These are phyloP conservation scores for Symbiodinium natans DNA, from an alignment of 73 alveolate species.

Conservation along the genomic window DNA sequence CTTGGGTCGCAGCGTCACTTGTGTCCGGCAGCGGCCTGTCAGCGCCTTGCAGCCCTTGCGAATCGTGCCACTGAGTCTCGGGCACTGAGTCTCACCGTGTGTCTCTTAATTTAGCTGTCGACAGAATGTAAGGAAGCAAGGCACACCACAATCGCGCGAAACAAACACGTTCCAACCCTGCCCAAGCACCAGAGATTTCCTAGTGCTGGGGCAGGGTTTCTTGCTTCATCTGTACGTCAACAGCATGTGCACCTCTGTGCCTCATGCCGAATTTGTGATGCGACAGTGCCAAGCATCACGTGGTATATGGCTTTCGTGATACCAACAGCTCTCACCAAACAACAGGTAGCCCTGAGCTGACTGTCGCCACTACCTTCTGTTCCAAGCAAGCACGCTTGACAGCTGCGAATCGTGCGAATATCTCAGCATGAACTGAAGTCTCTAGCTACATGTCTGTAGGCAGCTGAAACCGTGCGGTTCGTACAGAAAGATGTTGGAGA, in stretches of 20 bases:
- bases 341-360: no score
- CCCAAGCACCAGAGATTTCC: neutral
- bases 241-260: conserved; percentile 9
- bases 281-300: no score
- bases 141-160: neutral
- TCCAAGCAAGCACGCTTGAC: no score
- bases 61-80: neutral
- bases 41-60: neutral
- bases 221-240: neutral
- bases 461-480: no score
- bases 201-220: neutral
- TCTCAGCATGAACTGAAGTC: no score
- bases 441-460: no score
- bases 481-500: no score
- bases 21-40: conserved; percentile 10
- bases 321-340: no score
- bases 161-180: neutral
- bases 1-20: neutral
- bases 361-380: no score
- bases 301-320: no score
- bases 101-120: no score
- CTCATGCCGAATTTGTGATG: neutral
- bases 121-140: neutral
- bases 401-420: no score
- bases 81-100: neutral